phyloP scores from a whole-genome alignment of 2,329 filamentous ascomycete genomes.

The Colletotrichum scovillei region DNA sequence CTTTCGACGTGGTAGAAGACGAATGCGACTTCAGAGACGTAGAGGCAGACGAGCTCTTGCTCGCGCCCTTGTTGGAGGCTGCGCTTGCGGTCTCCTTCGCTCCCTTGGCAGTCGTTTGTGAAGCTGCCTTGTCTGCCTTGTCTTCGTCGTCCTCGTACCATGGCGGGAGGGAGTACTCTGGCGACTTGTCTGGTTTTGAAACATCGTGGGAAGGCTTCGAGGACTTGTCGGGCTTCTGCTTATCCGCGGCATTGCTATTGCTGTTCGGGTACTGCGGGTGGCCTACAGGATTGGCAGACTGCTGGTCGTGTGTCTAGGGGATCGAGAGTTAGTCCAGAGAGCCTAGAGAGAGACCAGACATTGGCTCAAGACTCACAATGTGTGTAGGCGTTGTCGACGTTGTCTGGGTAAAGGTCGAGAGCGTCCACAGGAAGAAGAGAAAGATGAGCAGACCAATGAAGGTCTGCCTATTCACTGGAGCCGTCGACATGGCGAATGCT shows the following conservation, averaged over 20 bases:
- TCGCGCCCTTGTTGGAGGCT: background rate
- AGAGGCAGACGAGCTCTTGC: background rate
- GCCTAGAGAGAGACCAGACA: no score
- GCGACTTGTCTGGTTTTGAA: background rate
- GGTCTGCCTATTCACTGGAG: slow-evolving; percentile 28
- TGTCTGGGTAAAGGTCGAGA: slow-evolving; percentile 21
- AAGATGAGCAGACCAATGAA: slow-evolving; percentile 5
- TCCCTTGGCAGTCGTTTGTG: background rate
- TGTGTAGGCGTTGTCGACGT: background rate
- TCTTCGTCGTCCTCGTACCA: slow-evolving; percentile 18
- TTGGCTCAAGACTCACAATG: background rate
- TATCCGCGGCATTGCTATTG: background rate
- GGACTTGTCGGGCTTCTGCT: background rate
- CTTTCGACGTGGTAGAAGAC: background rate
- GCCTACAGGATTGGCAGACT: background rate
- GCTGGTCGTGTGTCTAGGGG: slow-evolving; percentile 1
- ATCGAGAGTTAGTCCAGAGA: background rate
- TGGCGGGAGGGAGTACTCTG: slow-evolving; percentile 7
- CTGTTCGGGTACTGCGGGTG: background rate
- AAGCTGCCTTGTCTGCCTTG: background rate
- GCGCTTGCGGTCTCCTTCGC: background rate
- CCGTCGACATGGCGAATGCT: slow-evolving; percentile 1
- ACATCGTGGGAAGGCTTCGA: background rate
- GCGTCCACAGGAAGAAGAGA: slow-evolving; percentile 28
- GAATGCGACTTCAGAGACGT: background rate